phyloP scores from a whole-genome alignment of 2,329 filamentous ascomycete genomes.

The Colletotrichum lindemuthianum region DNA sequence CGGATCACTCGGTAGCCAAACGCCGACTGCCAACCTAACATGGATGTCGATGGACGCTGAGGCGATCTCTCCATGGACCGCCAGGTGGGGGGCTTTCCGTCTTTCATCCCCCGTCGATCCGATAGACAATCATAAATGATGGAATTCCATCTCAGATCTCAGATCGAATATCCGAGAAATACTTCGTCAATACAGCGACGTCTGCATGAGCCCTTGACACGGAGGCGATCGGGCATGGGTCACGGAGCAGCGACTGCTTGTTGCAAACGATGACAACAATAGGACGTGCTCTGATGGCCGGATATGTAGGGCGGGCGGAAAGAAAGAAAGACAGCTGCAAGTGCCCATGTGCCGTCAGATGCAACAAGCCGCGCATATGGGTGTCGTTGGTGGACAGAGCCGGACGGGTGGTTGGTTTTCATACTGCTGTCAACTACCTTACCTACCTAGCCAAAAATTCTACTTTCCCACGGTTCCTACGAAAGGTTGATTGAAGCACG shows the following conservation, averaged over 20 bases:
- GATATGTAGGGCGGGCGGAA: not conserved
- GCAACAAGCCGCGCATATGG: conserved; percentile 1
- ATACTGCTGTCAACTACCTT: no score
- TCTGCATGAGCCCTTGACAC: conserved; percentile 2
- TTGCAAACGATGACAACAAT: conserved; percentile 21
- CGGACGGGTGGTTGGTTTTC: not conserved
- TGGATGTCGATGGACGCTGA: no score
- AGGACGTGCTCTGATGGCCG: not conserved
- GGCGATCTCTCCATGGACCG: no score
- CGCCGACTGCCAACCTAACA: no score
- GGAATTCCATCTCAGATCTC: no score
- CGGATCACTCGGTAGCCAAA: conserved; percentile 1
- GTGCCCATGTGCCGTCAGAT: not conserved
- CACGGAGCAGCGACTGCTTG: conserved; percentile 9
- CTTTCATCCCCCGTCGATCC: no score
- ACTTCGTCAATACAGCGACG: not conserved
- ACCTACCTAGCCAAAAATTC: no score
- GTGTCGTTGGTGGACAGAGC: not conserved
- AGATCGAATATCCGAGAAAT: not conserved
- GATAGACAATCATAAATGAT: no score
- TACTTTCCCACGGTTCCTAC: no score
- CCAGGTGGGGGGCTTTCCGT: no score
- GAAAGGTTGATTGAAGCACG: no score
- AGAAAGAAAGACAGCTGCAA: not conserved
- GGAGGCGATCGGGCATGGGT: conserved; percentile 1